These are phyloP conservation scores for Lecanosticta acicola DNA, from an alignment of 2,329 filamentous ascomycete genomes.

Conservation along the genomic window DNA sequence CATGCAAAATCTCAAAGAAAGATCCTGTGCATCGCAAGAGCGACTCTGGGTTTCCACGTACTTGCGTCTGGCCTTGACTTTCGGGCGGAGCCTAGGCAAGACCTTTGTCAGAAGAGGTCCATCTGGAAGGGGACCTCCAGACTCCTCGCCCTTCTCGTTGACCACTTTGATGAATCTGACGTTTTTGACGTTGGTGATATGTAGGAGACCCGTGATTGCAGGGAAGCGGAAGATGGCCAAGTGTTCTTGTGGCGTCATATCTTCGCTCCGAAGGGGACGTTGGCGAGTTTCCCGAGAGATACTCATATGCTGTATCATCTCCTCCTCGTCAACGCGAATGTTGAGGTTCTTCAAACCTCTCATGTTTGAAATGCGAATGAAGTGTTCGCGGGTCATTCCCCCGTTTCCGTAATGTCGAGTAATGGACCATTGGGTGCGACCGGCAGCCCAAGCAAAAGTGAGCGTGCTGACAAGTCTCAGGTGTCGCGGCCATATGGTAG, in stretches of 20 bases:
- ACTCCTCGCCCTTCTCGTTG: slow-evolving; percentile 1
- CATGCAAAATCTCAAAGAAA: not conserved
- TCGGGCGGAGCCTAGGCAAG: slow-evolving; percentile 16
- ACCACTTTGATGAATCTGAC: slow-evolving; percentile 21
- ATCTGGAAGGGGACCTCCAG: slow-evolving; percentile 24
- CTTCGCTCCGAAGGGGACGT: not conserved
- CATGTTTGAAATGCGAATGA: slow-evolving; percentile 6
- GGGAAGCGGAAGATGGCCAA: slow-evolving; percentile 13
- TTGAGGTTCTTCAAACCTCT: slow-evolving; percentile 21
- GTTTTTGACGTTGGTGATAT: slow-evolving; percentile 11
- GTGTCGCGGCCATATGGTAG: not conserved
- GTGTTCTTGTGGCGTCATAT: slow-evolving; percentile 13
- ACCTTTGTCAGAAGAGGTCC: slow-evolving; percentile 28
- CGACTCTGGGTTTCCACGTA: not conserved
- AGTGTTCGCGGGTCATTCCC: slow-evolving; percentile 1
- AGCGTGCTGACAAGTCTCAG: slow-evolving; percentile 9
- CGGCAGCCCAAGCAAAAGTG: slow-evolving; percentile 1
- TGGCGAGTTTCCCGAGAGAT: not conserved
- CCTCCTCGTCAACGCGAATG: slow-evolving; percentile 25
- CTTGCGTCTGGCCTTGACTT: not conserved
- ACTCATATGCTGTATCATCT: slow-evolving; percentile 12
- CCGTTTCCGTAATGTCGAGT: not conserved
- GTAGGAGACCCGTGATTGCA: slow-evolving; percentile 21
- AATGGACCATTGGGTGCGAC: not conserved
- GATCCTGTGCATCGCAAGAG: not conserved